Percentiles rank a stretch among this genome's conserved stretches.
phyloP scores from a whole-genome alignment of 2,329 filamentous ascomycete species.

The Phyllosticta citrichinensis region DNA sequence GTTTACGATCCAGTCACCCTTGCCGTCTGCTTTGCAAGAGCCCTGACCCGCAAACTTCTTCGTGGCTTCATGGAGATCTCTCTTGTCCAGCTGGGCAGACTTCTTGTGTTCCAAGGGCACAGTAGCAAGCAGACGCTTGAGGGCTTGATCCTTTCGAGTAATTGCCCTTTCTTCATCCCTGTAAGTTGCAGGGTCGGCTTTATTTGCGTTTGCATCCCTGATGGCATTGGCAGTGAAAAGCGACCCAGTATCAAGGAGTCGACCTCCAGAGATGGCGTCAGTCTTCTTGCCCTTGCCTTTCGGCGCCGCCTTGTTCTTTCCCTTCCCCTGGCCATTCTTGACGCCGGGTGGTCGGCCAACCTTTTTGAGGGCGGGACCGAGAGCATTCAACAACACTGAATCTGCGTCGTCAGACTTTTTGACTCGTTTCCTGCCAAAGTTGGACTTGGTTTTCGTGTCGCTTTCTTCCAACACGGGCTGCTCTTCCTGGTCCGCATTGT shows the following conservation, averaged over 20 bases:
- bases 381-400: not conserved
- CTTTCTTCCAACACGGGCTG: not conserved
- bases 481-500: not conserved
- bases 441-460: not conserved
- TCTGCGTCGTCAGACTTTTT: not conserved
- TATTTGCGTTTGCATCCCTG: conserved; percentile 19
- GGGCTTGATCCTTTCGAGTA: conserved; percentile 21
- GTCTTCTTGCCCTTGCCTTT: conserved; percentile 10
- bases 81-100: conserved; percentile 26
- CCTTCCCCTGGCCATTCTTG: not conserved
- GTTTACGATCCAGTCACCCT: conserved; percentile 34
- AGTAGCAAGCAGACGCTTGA: conserved; percentile 31
- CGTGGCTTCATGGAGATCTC: conserved; percentile 27
- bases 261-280: conserved; percentile 14
- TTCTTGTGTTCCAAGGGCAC: conserved; percentile 28
- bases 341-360: not conserved
- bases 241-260: conserved; percentile 11
- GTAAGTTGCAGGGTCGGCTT: conserved; percentile 4
- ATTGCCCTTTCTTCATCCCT: not conserved
- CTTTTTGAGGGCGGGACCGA: not conserved
- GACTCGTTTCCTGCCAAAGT: not conserved
- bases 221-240: conserved; percentile 25
- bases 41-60: conserved; percentile 33
- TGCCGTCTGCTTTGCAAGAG: conserved; percentile 22
- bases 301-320: not conserved